Evolutionary conservation across 2,329 filamentous ascomycete species (phyloP).

Genomic region (Microcyclospora pomicola): DNA sequence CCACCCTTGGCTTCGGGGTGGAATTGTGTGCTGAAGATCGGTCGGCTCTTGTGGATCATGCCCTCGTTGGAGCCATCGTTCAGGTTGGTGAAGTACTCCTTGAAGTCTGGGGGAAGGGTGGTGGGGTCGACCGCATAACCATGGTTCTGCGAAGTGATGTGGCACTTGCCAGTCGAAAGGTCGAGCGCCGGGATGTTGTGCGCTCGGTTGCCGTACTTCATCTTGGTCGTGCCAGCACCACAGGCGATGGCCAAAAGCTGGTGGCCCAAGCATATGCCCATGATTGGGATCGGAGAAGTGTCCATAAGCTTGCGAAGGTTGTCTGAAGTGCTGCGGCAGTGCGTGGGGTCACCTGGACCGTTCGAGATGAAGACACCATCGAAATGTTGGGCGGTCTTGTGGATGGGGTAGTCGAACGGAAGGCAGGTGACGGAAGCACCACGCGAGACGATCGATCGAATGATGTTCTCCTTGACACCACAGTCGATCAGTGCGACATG

Average conservation of each 20-base stretch:
- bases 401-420: conserved; percentile 92
- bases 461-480: conserved; percentile 99
- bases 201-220: conserved; percentile 97
- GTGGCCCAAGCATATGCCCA: conserved; percentile 96
- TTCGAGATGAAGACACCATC: conserved; percentile 99
- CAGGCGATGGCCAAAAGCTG: conserved; percentile 84
- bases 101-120: conserved; percentile 75
- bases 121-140: conserved; percentile 85
- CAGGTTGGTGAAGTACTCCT: conserved; percentile 96
- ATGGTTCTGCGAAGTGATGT: conserved; percentile 98
- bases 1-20: conserved; percentile 97
- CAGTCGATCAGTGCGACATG: conserved; percentile 95
- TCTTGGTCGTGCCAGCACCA: conserved; percentile 83
- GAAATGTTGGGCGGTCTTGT: conserved; percentile 96
- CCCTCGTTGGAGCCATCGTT: conserved; percentile 97
- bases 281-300: conserved; percentile 76
- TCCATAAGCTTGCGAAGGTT: conserved; percentile 86
- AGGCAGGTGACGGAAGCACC: conserved; percentile 89
- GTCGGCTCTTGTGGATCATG: conserved; percentile 88
- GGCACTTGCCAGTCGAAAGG: conserved; percentile 88
- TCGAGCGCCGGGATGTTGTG: conserved; percentile 97
- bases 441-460: conserved; percentile 81
- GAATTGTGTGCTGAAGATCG: conserved; percentile 98
- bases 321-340: conserved; percentile 89
- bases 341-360: conserved; percentile 92